phyloP scores from a whole-genome alignment of 116 monocot genomes.

The Papilionanthe hybrid region DNA sequence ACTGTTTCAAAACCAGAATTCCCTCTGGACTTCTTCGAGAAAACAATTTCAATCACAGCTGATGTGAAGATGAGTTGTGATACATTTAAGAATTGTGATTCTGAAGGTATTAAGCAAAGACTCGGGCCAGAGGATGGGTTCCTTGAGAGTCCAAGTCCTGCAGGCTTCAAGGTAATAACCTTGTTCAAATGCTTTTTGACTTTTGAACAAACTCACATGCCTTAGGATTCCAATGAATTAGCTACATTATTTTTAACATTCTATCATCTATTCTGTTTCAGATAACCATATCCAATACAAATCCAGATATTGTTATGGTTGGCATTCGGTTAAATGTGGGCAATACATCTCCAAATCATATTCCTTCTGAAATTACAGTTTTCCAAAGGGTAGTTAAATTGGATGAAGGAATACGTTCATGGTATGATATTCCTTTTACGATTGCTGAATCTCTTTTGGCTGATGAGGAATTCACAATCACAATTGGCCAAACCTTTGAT shows the following conservation, averaged over 20 bases:
- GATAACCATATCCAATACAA: slow-evolving; percentile 78
- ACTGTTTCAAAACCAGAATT: slow-evolving; percentile 70
- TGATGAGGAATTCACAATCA: slow-evolving; percentile 89
- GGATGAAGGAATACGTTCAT: slow-evolving; percentile 94
- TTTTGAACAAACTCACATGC: neutral
- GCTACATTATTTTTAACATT: neutral
- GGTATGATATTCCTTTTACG: slow-evolving; percentile 98
- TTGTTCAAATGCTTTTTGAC: neutral
- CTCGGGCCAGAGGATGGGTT: slow-evolving; percentile 91
- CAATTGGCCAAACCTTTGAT: slow-evolving; percentile 72
- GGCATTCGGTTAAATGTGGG: slow-evolving; percentile 92
- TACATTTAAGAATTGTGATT: slow-evolving; percentile 65
- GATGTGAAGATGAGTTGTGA: slow-evolving; percentile 79
- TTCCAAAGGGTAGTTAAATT: slow-evolving; percentile 85
- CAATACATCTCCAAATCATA: slow-evolving; percentile 80
- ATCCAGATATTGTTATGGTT: slow-evolving; percentile 94
- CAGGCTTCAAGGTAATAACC: slow-evolving; percentile 81
- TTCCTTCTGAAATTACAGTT: slow-evolving; percentile 73
- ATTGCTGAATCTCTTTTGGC: slow-evolving; percentile 84
- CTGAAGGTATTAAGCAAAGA: slow-evolving; percentile 79
- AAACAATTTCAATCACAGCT: slow-evolving; percentile 77
- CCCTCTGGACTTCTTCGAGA: slow-evolving; percentile 99
- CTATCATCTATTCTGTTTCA: slow-evolving; percentile 17
- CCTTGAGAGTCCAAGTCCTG: slow-evolving; percentile 67
- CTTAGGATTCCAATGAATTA: neutral